phyloP scores from a whole-genome alignment of 2,329 filamentous ascomycete genomes.

The Karstenula rhodostoma region DNA sequence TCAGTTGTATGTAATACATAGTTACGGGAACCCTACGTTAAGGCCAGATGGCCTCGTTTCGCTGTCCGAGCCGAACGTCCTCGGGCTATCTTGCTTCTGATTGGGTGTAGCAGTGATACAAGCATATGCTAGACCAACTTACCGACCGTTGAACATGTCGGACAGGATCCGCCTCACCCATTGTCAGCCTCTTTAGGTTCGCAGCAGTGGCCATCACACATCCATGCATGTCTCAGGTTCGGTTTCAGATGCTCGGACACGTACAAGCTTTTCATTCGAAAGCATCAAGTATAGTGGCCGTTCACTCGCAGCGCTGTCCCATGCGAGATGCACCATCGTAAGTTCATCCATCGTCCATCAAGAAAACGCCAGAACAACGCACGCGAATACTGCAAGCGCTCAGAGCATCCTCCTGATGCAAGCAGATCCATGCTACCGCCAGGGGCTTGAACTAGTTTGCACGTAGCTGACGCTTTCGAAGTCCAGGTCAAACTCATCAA shows the following conservation, averaged over 20 bases:
- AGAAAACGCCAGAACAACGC: not conserved
- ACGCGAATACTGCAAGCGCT: not conserved
- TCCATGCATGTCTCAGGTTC: not conserved
- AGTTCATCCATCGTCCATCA: conserved; percentile 6
- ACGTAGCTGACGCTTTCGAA: conserved; percentile 57
- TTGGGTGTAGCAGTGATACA: conserved; percentile 14
- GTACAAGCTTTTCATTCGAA: not conserved
- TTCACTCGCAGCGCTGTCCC: not conserved
- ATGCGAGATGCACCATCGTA: conserved; percentile 5
- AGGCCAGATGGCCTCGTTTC: conserved; percentile 22
- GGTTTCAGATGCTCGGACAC: not conserved
- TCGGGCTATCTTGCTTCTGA: conserved; percentile 17
- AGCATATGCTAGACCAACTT: too few relatives aligned
- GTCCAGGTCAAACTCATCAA: conserved; percentile 60
- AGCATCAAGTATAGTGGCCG: not conserved
- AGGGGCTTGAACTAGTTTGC: conserved; percentile 51
- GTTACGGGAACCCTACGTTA: not conserved
- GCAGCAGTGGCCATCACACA: not conserved
- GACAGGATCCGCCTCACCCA: not conserved
- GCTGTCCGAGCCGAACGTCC: not conserved
- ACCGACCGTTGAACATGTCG: not conserved
- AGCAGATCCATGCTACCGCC: conserved; percentile 32
- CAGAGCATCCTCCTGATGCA: not conserved
- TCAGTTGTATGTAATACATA: not conserved
- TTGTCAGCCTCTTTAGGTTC: not conserved